Percentiles rank a stretch among this genome's conserved stretches.
These are phyloP conservation scores for Camellia lanceoleosa DNA, from an alignment of 148 eudicot genomes.

Conservation along the genomic window DNA sequence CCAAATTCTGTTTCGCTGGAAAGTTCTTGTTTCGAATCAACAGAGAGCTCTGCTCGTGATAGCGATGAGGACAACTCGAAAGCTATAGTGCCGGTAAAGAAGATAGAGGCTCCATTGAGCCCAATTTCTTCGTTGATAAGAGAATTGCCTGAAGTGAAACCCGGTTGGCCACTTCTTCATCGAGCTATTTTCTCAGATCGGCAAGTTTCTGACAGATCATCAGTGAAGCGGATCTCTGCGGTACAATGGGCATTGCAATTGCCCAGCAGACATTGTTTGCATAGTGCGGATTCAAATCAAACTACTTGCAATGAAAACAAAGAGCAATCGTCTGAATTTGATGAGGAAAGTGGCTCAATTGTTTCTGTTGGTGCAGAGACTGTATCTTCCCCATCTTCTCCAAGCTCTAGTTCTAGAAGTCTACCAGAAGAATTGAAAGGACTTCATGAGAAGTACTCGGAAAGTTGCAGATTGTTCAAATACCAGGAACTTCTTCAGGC, in stretches of 20 bases:
- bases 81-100: constrained; percentile 66
- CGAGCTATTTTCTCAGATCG: constrained; percentile 32
- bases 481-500: constrained; percentile 63
- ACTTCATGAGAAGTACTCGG: constrained; percentile 63
- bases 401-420: constrained; percentile 26
- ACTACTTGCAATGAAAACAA: constrained; percentile 17
- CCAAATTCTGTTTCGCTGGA: constrained; percentile 26
- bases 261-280: constrained; percentile 33
- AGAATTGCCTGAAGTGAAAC: constrained; percentile 40
- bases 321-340: constrained; percentile 24
- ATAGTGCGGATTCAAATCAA: constrained; percentile 21
- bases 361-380: constrained; percentile 42
- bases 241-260: constrained; percentile 44
- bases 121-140: constrained; percentile 25
- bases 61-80: constrained; percentile 36
- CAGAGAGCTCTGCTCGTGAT: constrained; percentile 23
- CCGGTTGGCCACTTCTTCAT: constrained; percentile 66
- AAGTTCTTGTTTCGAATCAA: constrained; percentile 12
- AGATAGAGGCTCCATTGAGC: constrained; percentile 37
- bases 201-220: constrained; percentile 21
- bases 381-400: constrained; percentile 38
- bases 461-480: constrained; percentile 73
- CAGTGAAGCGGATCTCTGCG: constrained; percentile 41
- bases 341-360: constrained; percentile 48
- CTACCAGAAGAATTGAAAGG: constrained; percentile 59